Evolutionary conservation across 2,329 filamentous ascomycete species (phyloP).

Genomic region (Diaporthe citri): DNA sequence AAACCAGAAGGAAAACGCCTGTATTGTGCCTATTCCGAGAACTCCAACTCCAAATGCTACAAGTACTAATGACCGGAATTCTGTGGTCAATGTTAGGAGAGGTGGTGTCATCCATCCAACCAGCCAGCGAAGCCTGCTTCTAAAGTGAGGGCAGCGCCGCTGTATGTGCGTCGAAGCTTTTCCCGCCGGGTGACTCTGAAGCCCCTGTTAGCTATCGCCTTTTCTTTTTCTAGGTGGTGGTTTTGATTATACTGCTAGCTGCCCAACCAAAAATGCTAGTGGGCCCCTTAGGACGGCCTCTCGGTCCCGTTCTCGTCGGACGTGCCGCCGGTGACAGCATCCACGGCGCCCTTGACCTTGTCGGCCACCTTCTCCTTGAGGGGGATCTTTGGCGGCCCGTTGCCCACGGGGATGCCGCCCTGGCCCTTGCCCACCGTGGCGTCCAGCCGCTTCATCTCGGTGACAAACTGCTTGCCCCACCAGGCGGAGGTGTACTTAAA

Average conservation of each 20-base stretch:
- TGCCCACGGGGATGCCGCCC: conserved; percentile 36
- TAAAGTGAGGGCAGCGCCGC: neutral
- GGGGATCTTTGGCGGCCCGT: conserved; percentile 38
- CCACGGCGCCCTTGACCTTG: conserved; percentile 36
- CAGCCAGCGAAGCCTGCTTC: neutral
- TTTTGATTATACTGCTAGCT: neutral
- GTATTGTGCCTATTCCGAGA: conserved; percentile 18
- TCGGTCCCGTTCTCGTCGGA: conserved; percentile 25
- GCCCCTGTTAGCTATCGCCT: neutral
- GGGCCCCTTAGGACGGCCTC: conserved; percentile 11
- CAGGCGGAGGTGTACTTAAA: conserved; percentile 98
- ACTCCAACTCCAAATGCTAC: conserved; percentile 31
- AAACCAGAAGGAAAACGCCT: neutral
- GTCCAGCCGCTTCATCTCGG: conserved; percentile 76
- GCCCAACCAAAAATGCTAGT: neutral
- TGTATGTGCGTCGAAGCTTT: no score
- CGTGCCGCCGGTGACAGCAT: conserved; percentile 31
- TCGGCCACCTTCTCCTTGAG: conserved; percentile 38
- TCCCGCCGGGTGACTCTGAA: neutral
- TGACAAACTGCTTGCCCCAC: conserved; percentile 95
- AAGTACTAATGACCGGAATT: conserved; percentile 2
- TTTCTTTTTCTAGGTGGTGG: neutral
- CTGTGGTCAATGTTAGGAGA: conserved; percentile 8
- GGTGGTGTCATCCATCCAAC: neutral
- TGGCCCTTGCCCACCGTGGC: conserved; percentile 44